Evolutionary conservation across 1,284 basidiomycete species (phyloP).

Genomic region (Boletus semigastroideus): DNA sequence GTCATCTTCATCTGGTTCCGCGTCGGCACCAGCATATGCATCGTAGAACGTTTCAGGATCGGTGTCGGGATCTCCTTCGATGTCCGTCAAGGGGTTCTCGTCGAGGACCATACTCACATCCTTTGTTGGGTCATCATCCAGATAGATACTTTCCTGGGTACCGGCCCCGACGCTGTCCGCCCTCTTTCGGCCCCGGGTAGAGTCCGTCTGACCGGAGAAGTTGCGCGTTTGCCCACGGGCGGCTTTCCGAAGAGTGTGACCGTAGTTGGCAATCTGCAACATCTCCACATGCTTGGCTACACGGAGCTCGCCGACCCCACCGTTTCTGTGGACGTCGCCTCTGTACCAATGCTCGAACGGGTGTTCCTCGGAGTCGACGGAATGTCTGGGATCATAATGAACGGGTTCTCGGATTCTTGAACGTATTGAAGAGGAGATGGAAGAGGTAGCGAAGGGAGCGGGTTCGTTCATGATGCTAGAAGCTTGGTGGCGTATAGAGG

Average conservation of each 20-base stretch:
- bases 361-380: slow-evolving; percentile 72
- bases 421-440: slow-evolving; percentile 34
- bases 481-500: slow-evolving; percentile 25
- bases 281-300: slow-evolving; percentile 72
- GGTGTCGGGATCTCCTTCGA: slow-evolving; percentile 47
- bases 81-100: slow-evolving; percentile 67
- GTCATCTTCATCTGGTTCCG: slow-evolving; percentile 17
- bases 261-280: slow-evolving; percentile 80
- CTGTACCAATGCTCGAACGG: slow-evolving; percentile 84
- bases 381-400: slow-evolving; percentile 43
- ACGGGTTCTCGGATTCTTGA: slow-evolving; percentile 26
- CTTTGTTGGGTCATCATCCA: slow-evolving; percentile 56
- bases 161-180: slow-evolving; percentile 57
- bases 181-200: slow-evolving; percentile 42
- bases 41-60: slow-evolving; percentile 31
- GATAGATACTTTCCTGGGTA: slow-evolving; percentile 59
- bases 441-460: slow-evolving; percentile 42
- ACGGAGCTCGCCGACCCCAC: slow-evolving; percentile 74
- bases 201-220: slow-evolving; percentile 23
- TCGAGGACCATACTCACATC: slow-evolving; percentile 58
- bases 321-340: slow-evolving; percentile 75
- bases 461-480: slow-evolving; percentile 49
- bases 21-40: slow-evolving; percentile 22
- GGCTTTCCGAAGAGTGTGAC: slow-evolving; percentile 43
- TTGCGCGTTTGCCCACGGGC: slow-evolving; percentile 24